Base-by-base conservation (phyloP, 352 stramenopile species). In the Phytophthora citrophthora region DNA sequence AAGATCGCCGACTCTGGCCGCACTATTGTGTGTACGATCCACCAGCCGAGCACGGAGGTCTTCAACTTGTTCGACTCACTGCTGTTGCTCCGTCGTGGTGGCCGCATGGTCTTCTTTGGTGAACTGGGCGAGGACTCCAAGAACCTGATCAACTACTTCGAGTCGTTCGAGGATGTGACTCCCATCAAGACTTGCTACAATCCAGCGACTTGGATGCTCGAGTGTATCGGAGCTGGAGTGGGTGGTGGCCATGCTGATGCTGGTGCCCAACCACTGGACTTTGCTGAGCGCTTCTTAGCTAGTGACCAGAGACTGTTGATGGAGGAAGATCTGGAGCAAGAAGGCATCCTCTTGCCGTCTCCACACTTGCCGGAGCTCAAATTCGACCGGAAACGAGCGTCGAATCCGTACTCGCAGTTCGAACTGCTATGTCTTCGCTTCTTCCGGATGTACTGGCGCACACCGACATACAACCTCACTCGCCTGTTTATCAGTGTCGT, bases 391-490 rank as follows among this genome's bases (percentile, higher is more conserved):
- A 87, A 80, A 65, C 70, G 70, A 8, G 76, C 75, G 1, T 70
- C 72, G 0, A 54, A 45, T 3, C 11, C 51, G 15, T 55, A 55
- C 16, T 32, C 52, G 3, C 54, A 85, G 55, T 45, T 86, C 41
- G 23, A 69, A 64, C 20, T 74, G 38, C 55, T 85, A 18, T 62
- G 61, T 26, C 65, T 54, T 20, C 70, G 76, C 7, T 78, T 70
- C 55, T 69, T 77, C 34, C 64, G 94, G 91, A 54, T 53, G 46
- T 78, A 78, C 52, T 96, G 78, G 79, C 75, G 90, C 23, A 90
- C 76, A 10, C 83, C 89, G 18, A 73, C 73, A 41, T 96, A 96
- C 71, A 96, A 94, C 72, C 54, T 88, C 13, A 79, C 80, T 1
- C 78, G 90, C 9, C 61, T 91, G 59, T 49, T 92, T 3, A 81